A percentile compares a stretch with the other conserved stretches of the same genome.
These are phyloP conservation scores for Euphorbia schlechtendalii DNA, from an alignment of 441 rosid species.

Conservation along the genomic window DNA sequence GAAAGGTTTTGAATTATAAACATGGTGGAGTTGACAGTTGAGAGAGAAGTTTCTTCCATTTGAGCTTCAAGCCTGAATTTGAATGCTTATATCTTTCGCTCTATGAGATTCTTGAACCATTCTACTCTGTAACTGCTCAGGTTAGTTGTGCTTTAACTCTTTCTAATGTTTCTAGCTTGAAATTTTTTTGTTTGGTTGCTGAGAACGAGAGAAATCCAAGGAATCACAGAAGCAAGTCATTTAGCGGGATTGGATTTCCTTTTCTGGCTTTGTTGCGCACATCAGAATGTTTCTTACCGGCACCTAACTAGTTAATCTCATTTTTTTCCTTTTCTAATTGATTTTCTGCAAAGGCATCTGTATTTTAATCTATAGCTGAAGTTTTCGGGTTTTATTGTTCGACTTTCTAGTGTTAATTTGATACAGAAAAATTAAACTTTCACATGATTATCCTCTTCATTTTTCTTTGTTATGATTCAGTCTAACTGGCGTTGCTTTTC, in stretches of 20 bases:
- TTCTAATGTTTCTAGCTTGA: background rate
- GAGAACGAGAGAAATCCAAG: too few relatives aligned
- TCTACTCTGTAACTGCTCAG: conserved; percentile 5
- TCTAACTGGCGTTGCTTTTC: background rate
- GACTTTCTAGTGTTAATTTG: background rate
- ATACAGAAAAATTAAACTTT: background rate
- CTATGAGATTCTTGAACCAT: background rate
- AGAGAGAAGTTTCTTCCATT: background rate
- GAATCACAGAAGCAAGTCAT: too few relatives aligned
- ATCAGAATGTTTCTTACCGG: too few relatives aligned
- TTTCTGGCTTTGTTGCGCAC: too few relatives aligned
- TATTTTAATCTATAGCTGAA: too few relatives aligned
- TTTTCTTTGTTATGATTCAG: background rate
- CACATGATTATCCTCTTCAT: background rate
- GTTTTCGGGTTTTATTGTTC: too few relatives aligned
- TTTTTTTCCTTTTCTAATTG: background rate
- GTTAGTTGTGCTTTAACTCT: conserved; percentile 11
- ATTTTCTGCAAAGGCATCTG: background rate
- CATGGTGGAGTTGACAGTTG: too few relatives aligned
- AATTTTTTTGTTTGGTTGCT: too few relatives aligned
- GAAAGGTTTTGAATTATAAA: background rate
- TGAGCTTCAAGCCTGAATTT: background rate
- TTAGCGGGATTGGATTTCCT: too few relatives aligned
- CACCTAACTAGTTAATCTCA: too few relatives aligned
- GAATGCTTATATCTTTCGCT: background rate